Evolutionary conservation across 192 early-diverging fungal genomes (phyloP), one percentile per base, ranked within the genome.

Genomic region (Phlyctochytrium bullatum): DNA sequence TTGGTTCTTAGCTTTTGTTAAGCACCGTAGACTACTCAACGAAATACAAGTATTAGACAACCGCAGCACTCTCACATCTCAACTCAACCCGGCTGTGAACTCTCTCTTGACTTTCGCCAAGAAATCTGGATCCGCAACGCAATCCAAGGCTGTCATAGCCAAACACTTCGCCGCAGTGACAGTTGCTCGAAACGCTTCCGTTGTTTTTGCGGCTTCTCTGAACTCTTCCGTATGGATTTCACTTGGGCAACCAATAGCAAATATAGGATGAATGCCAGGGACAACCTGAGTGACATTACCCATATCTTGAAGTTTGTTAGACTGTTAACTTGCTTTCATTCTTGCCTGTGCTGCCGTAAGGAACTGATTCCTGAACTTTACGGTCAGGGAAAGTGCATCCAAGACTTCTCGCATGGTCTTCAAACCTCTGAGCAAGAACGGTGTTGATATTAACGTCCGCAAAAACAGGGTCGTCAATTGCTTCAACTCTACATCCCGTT

Each of bases 11-110:
- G 40, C 24, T 56, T 73, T 20, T 25, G 59, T 62, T 0, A 72
- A 69, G 3, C 6, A 35, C 16, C 34, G 17, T 54, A 72, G 82
- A 83, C 66, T 98, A 98, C 72, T 95, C 93, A 47, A 98, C 96
- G 66, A 98, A 96, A 71, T 95, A 98, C 89, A 94, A 94, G 74
- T 98, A 98, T 65, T 98, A n/a, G n/a, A n/a, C n/a, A n/a, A n/a
- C n/a, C n/a, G n/a, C n/a, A n/a, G n/a, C n/a, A n/a, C n/a, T n/a
- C n/a, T n/a, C n/a, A n/a, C n/a, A n/a, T n/a, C n/a, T n/a, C n/a
- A n/a, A n/a, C n/a, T n/a, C n/a, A n/a, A n/a, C n/a, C n/a, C n/a
- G n/a, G n/a, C n/a, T n/a, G n/a, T n/a, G n/a, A n/a, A n/a, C 20
- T 47, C 40, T 20, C 20, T 6, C 20, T 20, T 47, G 20, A 47